Percentiles rank a stretch among this genome's conserved stretches.
These are phyloP conservation scores for Talaromyces rugulosus DNA, from an alignment of 2,329 filamentous ascomycete species.

Conservation along the genomic window DNA sequence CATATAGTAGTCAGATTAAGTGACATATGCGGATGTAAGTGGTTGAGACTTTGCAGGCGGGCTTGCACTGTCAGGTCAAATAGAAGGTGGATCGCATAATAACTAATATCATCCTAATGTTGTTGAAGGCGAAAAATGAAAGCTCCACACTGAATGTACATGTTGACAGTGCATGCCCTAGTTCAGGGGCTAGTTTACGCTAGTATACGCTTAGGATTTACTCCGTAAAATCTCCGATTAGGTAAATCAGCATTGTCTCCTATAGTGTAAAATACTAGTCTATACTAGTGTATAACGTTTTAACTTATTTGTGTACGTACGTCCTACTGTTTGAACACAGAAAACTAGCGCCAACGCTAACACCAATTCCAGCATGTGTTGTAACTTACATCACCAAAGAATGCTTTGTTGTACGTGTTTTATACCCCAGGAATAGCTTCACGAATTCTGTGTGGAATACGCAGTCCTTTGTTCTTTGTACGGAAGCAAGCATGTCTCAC, in stretches of 20 bases:
- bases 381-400: too few species aligned
- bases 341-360: too few species aligned
- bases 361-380: too few species aligned
- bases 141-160: background rate
- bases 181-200: background rate
- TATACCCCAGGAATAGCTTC: too few species aligned
- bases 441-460: too few species aligned
- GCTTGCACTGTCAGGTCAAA: background rate
- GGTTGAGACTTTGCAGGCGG: background rate
- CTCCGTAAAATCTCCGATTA: too few species aligned
- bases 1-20: background rate
- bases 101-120: background rate
- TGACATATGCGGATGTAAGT: background rate
- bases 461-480: too few species aligned
- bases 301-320: too few species aligned
- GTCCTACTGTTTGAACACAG: too few species aligned
- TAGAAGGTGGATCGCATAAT: background rate
- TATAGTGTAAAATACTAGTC: background rate
- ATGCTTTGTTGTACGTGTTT: too few species aligned
- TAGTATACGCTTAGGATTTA: background rate
- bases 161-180: background rate
- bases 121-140: background rate
- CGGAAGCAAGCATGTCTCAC: too few species aligned
- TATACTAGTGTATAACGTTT: too few species aligned
- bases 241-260: background rate